Conservation (phyloP, 176 grass and related monocot species). For the Alloteropsis semialata region DNA sequence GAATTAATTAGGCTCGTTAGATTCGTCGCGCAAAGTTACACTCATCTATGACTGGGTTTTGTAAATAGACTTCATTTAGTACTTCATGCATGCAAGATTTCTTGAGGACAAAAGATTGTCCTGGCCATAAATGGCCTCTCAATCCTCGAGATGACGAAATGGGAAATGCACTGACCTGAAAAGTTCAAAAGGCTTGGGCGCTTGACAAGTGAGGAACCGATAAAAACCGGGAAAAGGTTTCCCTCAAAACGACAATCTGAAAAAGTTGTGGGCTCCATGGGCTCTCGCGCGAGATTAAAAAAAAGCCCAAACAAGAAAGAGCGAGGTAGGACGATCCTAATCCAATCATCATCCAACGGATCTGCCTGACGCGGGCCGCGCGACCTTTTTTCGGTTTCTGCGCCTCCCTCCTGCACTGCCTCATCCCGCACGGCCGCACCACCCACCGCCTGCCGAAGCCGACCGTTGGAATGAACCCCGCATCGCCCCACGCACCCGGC, state of each 20-base stretch:
- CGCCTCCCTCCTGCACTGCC: background rate
- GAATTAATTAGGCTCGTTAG: too few relatives aligned
- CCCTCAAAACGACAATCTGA: background rate
- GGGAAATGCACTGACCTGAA: background rate
- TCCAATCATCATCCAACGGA: background rate
- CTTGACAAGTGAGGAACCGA: background rate
- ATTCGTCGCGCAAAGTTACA: too few relatives aligned
- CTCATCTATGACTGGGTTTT: too few relatives aligned
- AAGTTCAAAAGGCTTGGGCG: background rate
- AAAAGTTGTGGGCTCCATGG: conserved; percentile 4
- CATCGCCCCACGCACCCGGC: background rate
- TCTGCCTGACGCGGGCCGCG: conserved; percentile 18
- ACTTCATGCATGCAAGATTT: too few relatives aligned
- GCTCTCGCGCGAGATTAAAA: conserved; percentile 1
- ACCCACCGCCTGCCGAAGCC: background rate
- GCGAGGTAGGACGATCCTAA: background rate
- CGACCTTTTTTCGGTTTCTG: conserved; percentile 23
- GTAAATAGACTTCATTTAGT: too few relatives aligned
- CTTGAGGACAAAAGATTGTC: too few relatives aligned
- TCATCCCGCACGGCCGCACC: background rate
- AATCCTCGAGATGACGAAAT: background rate
- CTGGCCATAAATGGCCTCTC: too few relatives aligned
- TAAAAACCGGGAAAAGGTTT: background rate
- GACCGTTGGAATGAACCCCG: conserved; percentile 46
- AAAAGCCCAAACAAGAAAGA: background rate